These are phyloP conservation scores for Arctium lappa DNA, from an alignment of 129 eudicot genomes.

Conservation along the genomic window DNA sequence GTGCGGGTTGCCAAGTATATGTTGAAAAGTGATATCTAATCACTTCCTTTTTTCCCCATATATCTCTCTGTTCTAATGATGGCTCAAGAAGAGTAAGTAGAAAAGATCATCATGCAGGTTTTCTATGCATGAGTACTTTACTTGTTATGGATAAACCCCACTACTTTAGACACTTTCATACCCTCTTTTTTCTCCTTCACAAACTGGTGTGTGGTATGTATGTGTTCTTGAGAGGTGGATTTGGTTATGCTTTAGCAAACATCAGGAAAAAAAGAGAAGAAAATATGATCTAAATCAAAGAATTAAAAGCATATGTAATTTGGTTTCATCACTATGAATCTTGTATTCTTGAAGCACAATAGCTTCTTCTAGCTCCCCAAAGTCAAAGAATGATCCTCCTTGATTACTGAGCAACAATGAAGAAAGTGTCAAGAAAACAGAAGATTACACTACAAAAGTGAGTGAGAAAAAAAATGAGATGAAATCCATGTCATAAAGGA, in stretches of 20 bases:
- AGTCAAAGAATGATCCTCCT: conserved; percentile 84
- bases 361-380: conserved; percentile 95
- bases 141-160: conserved; percentile 34
- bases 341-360: conserved; percentile 79
- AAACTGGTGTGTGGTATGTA: neutral
- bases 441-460: neutral
- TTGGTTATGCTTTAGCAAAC: conserved; percentile 46
- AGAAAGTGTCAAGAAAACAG: conserved; percentile 27
- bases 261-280: conserved; percentile 37
- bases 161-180: conserved; percentile 59
- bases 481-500: conserved; percentile 11
- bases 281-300: conserved; percentile 9
- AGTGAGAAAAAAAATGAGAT: neutral
- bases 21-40: conserved; percentile 40
- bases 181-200: conserved; percentile 16
- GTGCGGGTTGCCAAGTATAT: neutral
- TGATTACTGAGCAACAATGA: conserved; percentile 47
- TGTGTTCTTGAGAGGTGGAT: conserved; percentile 20
- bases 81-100: conserved; percentile 53
- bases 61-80: conserved; percentile 32
- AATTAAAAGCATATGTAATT: conserved; percentile 54
- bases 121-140: conserved; percentile 39
- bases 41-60: conserved; percentile 15
- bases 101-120: conserved; percentile 35
- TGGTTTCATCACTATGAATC: conserved; percentile 65